Percentiles rank a stretch among this genome's conserved stretches.
Evolutionary conservation across 164 flowering plant species (phyloP).

Genomic region (Vitis riparia): DNA sequence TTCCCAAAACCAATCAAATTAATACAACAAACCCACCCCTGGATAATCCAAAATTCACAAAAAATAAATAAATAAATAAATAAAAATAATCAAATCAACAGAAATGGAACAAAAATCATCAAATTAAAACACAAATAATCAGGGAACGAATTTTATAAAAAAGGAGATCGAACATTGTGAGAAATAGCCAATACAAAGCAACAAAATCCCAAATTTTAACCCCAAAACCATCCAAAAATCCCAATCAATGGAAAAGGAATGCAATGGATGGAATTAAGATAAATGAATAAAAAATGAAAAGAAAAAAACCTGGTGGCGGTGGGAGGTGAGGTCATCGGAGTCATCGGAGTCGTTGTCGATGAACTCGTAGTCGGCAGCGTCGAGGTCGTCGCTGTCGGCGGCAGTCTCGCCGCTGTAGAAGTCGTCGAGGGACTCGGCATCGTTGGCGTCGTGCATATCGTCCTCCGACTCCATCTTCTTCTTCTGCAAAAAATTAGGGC

Average conservation of each 20-base stretch:
- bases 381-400: conserved; percentile 34
- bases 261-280: neutral
- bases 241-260: neutral
- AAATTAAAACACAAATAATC: too few relatives aligned
- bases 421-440: conserved; percentile 39
- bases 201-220: neutral
- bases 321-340: conserved; percentile 42
- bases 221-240: neutral
- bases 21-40: too few relatives aligned
- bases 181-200: neutral
- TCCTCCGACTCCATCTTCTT: conserved; percentile 50
- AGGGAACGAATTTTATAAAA: neutral
- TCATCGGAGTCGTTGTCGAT: conserved; percentile 59
- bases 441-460: conserved; percentile 43
- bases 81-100: too few relatives aligned
- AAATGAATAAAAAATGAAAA: neutral
- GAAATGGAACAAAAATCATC: too few relatives aligned
- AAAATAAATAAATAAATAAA: too few relatives aligned
- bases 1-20: too few relatives aligned
- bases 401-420: conserved; percentile 44
- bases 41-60: too few relatives aligned
- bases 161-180: neutral
- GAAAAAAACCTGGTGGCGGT: conserved; percentile 42
- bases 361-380: conserved; percentile 42
- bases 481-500: too few relatives aligned